Evolutionary conservation across 768 basidiomycete species (phyloP), one percentile per base, ranked within the genome.

Genomic region (Agaricus sinodeliciosus): DNA sequence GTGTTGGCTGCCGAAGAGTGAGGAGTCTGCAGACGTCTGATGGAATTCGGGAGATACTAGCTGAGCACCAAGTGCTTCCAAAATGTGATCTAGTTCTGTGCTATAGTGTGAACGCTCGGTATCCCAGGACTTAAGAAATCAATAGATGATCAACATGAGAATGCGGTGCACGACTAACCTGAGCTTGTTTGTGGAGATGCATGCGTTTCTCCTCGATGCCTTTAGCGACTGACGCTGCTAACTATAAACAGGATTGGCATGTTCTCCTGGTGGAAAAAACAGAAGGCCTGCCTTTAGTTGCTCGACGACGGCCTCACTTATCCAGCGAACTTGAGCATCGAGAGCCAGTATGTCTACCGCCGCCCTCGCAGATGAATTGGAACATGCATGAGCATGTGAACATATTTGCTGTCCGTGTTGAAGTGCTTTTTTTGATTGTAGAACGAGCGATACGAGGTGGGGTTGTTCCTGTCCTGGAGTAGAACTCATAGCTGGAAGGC

Each of bases 401-500:
- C 90, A 92, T 4, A 92, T 75, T 46, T 83, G 77, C 69, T 90
- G 78, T 1, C 88, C 90, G 36, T 84, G 80, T 57, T 88, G 82
- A 2, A 93, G 76, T 0, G 87, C 90, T 60, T 87, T 87, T 74
- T 90, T 87, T 2, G 90, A 90, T 60, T 88, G 84, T 1, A 86
- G 71, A 9, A 89, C 86, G 9, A 93, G 80, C 19, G 86, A 81
- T 31, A 87, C 78, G 18, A 91, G 79, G 55, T 86, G 80, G 3
- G 84, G 77, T 50, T 80, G 79, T 48, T 78, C 76, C 4, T 63
- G 61, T 25, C 43, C 35, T 28, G 41, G 35, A 43, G 41, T 35
- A 43, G 54, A 53, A 40, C 45, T 35, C 52, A 53, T 51, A 11
- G 53, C 13, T 19, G 26, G 12, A 15, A 26, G 27, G 27, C n/a